These are phyloP conservation scores for Herpotrichia juniperi DNA, from an alignment of 2,329 filamentous ascomycete genomes.

Conservation along the genomic window DNA sequence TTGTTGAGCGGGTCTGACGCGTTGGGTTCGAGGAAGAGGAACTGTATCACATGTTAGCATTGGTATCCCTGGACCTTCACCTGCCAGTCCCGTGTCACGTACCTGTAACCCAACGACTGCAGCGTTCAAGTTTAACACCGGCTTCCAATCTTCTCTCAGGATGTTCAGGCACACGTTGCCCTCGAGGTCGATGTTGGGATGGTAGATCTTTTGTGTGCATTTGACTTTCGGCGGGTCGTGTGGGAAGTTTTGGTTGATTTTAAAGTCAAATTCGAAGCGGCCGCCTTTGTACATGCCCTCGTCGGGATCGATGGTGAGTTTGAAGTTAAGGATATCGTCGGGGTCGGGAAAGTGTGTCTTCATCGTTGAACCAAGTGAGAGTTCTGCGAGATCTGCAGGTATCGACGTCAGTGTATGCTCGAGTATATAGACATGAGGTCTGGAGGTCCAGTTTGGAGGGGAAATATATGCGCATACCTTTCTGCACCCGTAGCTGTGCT, in stretches of 20 bases:
- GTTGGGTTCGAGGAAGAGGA: constrained; percentile 97
- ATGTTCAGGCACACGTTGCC: constrained; percentile 99
- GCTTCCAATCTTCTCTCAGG: constrained; percentile 97
- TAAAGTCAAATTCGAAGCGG: constrained; percentile 86
- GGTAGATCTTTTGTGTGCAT: constrained; percentile 98
- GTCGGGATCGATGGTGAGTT: constrained; percentile 81
- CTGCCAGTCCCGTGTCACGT: constrained; percentile 27
- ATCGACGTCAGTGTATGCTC: constrained; percentile 12
- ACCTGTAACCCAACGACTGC: constrained; percentile 94
- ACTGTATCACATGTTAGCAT: constrained; percentile 59
- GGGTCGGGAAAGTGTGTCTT: constrained; percentile 80
- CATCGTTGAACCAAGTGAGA: constrained; percentile 81
- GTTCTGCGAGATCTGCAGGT: constrained; percentile 74
- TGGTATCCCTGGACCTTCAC: background rate
- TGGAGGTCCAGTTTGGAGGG: no score
- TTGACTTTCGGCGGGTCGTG: constrained; percentile 98
- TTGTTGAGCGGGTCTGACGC: constrained; percentile 98
- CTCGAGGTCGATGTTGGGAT: constrained; percentile 97
- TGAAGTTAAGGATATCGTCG: constrained; percentile 86
- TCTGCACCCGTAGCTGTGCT: constrained; percentile 92
- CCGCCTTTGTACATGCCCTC: constrained; percentile 90
- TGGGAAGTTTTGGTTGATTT: constrained; percentile 92
- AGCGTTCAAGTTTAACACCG: constrained; percentile 93
- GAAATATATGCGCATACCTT: constrained; percentile 65
- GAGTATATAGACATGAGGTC: background rate